Evolutionary conservation across 1,139 yeast species (phyloP).

Genomic region (Pichia cactophila): DNA sequence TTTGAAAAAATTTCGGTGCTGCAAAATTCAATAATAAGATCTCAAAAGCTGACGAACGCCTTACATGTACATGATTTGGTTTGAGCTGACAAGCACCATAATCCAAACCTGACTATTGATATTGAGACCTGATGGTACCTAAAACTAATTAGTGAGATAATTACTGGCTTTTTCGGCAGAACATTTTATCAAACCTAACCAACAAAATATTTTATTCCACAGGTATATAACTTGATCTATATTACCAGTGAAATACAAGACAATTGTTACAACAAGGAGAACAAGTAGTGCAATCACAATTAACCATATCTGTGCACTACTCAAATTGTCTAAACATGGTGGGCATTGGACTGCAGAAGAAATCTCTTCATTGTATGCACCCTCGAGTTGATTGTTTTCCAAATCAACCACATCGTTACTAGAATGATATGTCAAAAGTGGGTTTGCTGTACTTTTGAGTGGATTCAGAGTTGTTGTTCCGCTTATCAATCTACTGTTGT

Average conservation of each 20-base stretch:
- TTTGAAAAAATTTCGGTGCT: not conserved
- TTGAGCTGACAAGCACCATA: no score
- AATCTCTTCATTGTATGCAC: not conserved
- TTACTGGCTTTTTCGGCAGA: not conserved
- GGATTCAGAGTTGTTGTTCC: not conserved
- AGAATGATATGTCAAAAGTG: not conserved
- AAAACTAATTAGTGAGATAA: not conserved
- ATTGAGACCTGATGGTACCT: no score
- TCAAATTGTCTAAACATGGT: not conserved
- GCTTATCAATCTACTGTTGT: not conserved
- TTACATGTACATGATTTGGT: no score
- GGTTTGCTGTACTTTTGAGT: not conserved
- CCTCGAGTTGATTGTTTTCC: not conserved
- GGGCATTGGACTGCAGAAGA: not conserved
- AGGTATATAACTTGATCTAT: not conserved
- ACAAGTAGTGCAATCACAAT: not conserved
- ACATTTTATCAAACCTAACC: not conserved
- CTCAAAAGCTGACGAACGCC: no score
- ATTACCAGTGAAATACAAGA: slow-evolving; percentile 5
- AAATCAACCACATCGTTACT: not conserved
- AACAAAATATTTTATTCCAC: slow-evolving; percentile 5
- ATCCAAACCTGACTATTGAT: no score
- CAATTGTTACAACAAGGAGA: slow-evolving; percentile 1
- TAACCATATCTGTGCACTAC: not conserved
- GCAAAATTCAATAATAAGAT: not conserved